Evolutionary conservation across 768 basidiomycete species (phyloP), one percentile per base, ranked within the genome.

Genomic region (Leccinum variicolor): DNA sequence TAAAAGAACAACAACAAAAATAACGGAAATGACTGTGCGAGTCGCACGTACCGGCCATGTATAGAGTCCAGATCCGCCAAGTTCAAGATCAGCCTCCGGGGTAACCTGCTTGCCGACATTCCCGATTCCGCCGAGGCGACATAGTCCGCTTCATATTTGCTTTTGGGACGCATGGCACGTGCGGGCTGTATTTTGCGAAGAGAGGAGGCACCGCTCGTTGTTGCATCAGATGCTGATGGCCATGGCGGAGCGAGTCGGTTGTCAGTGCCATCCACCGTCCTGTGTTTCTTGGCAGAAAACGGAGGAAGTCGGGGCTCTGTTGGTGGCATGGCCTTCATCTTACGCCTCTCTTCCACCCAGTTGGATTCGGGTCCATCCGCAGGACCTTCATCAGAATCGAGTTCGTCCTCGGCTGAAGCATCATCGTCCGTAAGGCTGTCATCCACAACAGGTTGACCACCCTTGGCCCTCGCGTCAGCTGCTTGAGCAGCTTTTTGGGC

Each of bases 41-140:
- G 19, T 43, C 11, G 41, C 41, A 43, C 84, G 60, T 74, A 88
- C 86, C 88, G 78, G 50, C 86, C 87, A 51, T 70, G 60, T n/a
- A 78, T 72, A 6, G 81, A 78, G 69, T 84, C 82, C 31, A 90
- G 71, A 71, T 89, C 84, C 21, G 84, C 84, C 21, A 87, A 72
- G 13, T 66, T 58, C 54, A 73, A 61, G 33, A 61, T 58, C 36
- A 74, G 51, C 34, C 71, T 62, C 36, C 68, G 72, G 34, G 60
- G 47, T 36, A 74, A 54, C 49, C 64, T 66, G 58, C 43, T 65
- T 55, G 61, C 50, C 39, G 58, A 57, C 17, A 19, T 52, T 3
- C 55, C 60, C 23, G 56, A 34, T 31, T 71, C 71, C 34, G 58
- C 48, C 19, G 62, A 54, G 48, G 50, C 25, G 50, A 46, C 50